Base-by-base conservation (phyloP, 164 flowering plant genomes). In the Nymphaea colorata region DNA sequence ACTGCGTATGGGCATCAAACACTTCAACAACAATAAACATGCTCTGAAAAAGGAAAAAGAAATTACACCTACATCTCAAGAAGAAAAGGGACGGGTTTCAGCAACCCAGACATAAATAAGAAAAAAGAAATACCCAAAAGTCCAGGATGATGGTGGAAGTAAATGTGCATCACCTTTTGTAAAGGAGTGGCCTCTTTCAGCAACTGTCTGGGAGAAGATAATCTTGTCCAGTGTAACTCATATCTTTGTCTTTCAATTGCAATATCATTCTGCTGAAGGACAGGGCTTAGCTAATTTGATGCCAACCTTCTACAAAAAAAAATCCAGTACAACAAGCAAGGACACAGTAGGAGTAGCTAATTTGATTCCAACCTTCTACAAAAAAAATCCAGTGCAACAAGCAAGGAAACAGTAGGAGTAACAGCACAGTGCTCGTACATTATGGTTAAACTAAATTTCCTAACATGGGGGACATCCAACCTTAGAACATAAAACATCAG, bases 131-230 rank as follows among this genome's bases (percentile, higher is more conserved):
- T 66, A 44, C 61, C 61, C 59, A 5, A 12, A 62, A n/a, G 42
- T 61, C 41, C 55, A 44, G 57, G 59, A 17, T 14, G 47, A 57
- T 42, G 4, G 62, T 17, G 41, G 43, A 43, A 45, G 10, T 10
- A 14, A 47, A 18, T 53, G 11, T 51, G 41, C 63, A 77, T 69
- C 79, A 91, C 95, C 95, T 91, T 86, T 72, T 69, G 80, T 36
- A 83, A 73, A 60, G 86, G 71, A 3, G 75, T 66, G 60, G 85
- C 89, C 68, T 76, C 71, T 77, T 84, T 80, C 4, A 80, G 75
- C 55, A 84, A 64, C 64, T 79, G 85, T 25, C 83, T 86, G 4
- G 78, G 80, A 42, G 80, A 67, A 41, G 69, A 47, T 64, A 79
- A 83, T 44, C 66, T 78, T 4, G 51, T 76, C 83, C 80, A 78